Conservation (phyloP, 108 stramenopile genomes). For the Fragilaria radians region DNA sequence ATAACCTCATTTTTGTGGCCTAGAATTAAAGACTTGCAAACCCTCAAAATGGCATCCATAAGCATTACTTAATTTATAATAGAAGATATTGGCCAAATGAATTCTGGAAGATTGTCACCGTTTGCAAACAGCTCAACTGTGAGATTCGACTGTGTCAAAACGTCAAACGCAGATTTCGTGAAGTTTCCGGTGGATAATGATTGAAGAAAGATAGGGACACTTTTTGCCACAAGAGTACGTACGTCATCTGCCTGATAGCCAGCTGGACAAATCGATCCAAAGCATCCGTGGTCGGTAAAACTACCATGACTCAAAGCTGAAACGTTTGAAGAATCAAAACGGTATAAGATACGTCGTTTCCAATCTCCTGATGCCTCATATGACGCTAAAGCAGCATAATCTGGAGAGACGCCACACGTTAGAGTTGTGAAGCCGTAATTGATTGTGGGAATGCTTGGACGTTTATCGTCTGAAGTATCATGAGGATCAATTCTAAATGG, state of each 20-base stretch:
- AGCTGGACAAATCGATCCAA: not conserved
- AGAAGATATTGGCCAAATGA: too few species aligned
- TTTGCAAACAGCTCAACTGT: too few species aligned
- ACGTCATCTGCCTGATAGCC: not conserved
- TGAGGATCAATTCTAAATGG: constrained; percentile 4
- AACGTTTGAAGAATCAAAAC: not conserved
- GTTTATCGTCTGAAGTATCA: not conserved
- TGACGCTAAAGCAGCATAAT: constrained; percentile 10
- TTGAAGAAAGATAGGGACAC: not conserved
- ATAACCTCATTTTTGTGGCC: too few species aligned
- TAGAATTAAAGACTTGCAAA: too few species aligned
- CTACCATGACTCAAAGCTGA: not conserved
- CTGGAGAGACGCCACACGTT: constrained; percentile 5
- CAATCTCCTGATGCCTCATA: constrained; percentile 1
- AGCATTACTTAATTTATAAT: too few species aligned
- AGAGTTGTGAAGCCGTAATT: constrained; percentile 5
- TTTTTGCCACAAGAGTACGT: not conserved
- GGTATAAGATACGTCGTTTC: constrained; percentile 4
- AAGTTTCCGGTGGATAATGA: not conserved
- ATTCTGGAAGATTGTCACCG: too few species aligned
- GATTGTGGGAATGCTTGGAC: constrained; percentile 5
- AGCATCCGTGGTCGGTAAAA: constrained; percentile 1
- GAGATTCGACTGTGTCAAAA: too few species aligned
- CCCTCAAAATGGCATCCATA: too few species aligned
- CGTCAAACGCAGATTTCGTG: too few species aligned